A percentile compares a stretch with the other conserved stretches of the same genome.
Conservation (phyloP, 371 early-diverging fungal species). For the Lichtheimia ornata region DNA sequence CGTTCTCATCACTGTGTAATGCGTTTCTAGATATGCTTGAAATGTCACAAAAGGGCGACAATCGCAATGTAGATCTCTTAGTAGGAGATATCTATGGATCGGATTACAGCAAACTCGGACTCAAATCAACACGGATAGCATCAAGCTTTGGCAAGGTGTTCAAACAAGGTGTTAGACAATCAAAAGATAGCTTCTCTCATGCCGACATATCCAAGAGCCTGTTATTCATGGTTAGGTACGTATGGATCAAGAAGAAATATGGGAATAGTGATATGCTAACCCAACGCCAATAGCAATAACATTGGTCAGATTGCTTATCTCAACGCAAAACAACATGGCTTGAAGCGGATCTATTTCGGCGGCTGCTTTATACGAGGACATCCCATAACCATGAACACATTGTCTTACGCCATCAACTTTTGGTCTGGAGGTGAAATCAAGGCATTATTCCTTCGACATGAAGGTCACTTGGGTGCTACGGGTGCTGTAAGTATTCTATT, state of each 20-base stretch:
- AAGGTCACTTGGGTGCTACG: slow-evolving; percentile 95
- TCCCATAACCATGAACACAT: slow-evolving; percentile 94
- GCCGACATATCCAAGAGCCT: slow-evolving; percentile 89
- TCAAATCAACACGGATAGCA: slow-evolving; percentile 91
- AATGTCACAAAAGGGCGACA: slow-evolving; percentile 88
- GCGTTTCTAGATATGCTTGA: slow-evolving; percentile 85
- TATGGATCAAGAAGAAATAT: neutral
- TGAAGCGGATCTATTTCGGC: slow-evolving; percentile 91
- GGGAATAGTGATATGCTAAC: neutral
- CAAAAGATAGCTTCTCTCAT: slow-evolving; percentile 61
- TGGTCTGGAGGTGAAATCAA: slow-evolving; percentile 96
- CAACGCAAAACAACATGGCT: slow-evolving; percentile 91
- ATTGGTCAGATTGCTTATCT: slow-evolving; percentile 98
- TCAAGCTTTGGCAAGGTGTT: slow-evolving; percentile 96
- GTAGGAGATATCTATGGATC: slow-evolving; percentile 97
- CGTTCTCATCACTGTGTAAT: too few species aligned
- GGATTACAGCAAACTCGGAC: slow-evolving; percentile 82
- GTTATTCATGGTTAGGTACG: slow-evolving; percentile 85
- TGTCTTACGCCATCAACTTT: slow-evolving; percentile 94
- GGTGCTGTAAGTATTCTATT: slow-evolving; percentile 67
- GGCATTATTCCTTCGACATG: slow-evolving; percentile 94
- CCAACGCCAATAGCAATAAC: slow-evolving; percentile 76
- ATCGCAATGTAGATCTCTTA: slow-evolving; percentile 90
- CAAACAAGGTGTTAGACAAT: slow-evolving; percentile 68
- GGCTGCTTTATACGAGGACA: slow-evolving; percentile 97